Base-by-base conservation (phyloP, 176 grass and related monocot species). In the Hordeum marinum region DNA sequence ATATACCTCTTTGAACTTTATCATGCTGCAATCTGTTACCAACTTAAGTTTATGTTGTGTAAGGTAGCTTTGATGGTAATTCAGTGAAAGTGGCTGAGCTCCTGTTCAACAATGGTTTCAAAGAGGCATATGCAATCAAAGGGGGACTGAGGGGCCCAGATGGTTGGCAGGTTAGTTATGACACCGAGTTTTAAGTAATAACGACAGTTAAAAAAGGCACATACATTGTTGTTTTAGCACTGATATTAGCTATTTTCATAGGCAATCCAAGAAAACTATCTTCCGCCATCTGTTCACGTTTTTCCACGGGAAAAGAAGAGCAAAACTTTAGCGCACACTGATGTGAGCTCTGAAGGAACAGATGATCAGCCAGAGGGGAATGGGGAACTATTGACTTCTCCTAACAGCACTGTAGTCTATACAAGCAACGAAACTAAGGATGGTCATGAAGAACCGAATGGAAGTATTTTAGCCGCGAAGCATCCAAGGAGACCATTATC, bases 1-100 rank as follows among this genome's bases (percentile, higher is more conserved):
- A 21, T 45, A 24, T 24, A 68, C 25, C 21, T 63, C 35, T 42
- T 34, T 43, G 45, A 67, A 12, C 31, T 70, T 68, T 76, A 8
- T 67, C 57, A 29, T 75, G 35, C 20, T 84, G 12, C 40, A 83
- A 69, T 68, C 6, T 29, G 20, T 87, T 90, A 84, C 77, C 74
- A 55, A 86, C 83, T 86, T 59, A 76, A 72, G 8, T 58, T 89
- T 91, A 65, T 88, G 54, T 79, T 88, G 88, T 91, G 89, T 68
- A 96, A 96, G 91, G 90, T 96, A 99, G 96, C 92, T 99, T 99
- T 82, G 96, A 94, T 86, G 96, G 62, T 84, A 89, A 94, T 84
- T 96, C 96, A 50, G 80, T 92, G 54, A 92, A 91, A 92, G 90
- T 99, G 82, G 94, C 94, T 39, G 94, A 96, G 87, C 82, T 99